Evolutionary conservation across 306 rosid species (phyloP).

Genomic region (Vicia villosa): DNA sequence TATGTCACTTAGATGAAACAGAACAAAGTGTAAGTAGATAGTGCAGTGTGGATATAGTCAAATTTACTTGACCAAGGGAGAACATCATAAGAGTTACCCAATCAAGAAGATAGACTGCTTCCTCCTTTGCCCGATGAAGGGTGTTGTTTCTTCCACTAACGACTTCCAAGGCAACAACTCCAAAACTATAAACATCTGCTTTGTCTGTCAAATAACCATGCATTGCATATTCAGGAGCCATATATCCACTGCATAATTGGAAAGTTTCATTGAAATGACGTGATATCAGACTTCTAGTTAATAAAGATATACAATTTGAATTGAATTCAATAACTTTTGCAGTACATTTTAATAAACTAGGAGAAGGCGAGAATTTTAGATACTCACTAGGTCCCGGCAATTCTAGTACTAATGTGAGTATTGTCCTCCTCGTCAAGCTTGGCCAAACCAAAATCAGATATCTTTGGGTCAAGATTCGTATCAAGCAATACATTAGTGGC

Average conservation of each 20-base stretch:
- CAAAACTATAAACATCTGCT: too few relatives aligned
- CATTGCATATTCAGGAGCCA: too few relatives aligned
- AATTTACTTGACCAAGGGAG: background rate
- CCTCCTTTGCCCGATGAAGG: slow-evolving; percentile 34
- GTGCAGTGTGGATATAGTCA: background rate
- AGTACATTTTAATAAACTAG: background rate
- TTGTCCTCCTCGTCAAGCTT: slow-evolving; percentile 53
- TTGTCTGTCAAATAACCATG: too few relatives aligned
- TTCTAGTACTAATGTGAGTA: slow-evolving; percentile 51
- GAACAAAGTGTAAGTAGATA: background rate
- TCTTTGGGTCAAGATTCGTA: slow-evolving; percentile 46
- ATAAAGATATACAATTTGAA: background rate
- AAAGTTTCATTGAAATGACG: background rate
- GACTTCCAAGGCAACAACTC: slow-evolving; percentile 61
- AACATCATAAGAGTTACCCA: slow-evolving; percentile 36
- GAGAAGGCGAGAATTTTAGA: background rate
- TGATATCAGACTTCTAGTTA: background rate
- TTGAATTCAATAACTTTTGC: background rate
- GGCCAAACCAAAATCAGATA: slow-evolving; percentile 63
- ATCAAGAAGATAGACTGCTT: slow-evolving; percentile 47
- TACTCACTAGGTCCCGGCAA: slow-evolving; percentile 51
- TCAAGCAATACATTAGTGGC: slow-evolving; percentile 48
- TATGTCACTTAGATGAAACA: background rate
- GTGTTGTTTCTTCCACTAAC: slow-evolving; percentile 54
- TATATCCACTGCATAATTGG: slow-evolving; percentile 20